A percentile compares a stretch with the other conserved stretches of the same genome.
Evolutionary conservation across 345 rosid genomes (phyloP).

Genomic region (thale cress (Arabidopsis thaliana)): TAIR10.1 NC_003076.8:9439501-9440000

Average conservation of each 20-base stretch:
- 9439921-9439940: constrained; percentile 21
- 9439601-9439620: constrained; percentile 99
- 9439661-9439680: constrained; percentile 63
- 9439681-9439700: constrained; percentile 20
- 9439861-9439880: constrained; percentile 17
- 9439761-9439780: constrained; percentile 17
- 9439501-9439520: constrained; percentile 18
- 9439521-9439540: constrained; percentile 20
- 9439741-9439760: constrained; percentile 5
- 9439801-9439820: not conserved
- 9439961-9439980: constrained; percentile 95
- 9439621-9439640: constrained; percentile 97
- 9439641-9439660: constrained; percentile 87
- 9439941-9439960: constrained; percentile 48
- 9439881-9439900: constrained; percentile 16
- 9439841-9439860: constrained; percentile 7
- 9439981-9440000: constrained; percentile 96
- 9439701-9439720: constrained; percentile 8
- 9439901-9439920: constrained; percentile 7
- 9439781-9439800: not conserved
- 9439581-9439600: constrained; percentile 96
- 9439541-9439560: constrained; percentile 10
- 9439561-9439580: constrained; percentile 33
- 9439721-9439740: constrained; percentile 1
- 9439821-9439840: not conserved